phyloP scores from a whole-genome alignment of 2,329 filamentous ascomycete genomes.

The Penicillium paneum region DNA sequence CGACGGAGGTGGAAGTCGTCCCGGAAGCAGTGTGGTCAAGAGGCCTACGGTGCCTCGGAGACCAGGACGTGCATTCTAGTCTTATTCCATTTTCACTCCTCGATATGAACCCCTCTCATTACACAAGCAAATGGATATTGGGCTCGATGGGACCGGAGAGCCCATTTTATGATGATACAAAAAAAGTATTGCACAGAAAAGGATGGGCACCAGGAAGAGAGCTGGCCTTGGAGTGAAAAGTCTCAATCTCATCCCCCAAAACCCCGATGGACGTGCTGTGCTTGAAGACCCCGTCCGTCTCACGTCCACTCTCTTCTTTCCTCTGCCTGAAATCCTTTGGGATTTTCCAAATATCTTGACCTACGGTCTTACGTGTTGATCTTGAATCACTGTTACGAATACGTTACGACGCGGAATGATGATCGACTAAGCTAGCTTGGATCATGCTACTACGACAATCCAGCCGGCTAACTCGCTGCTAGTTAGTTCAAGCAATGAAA shows the following conservation, averaged over 20 bases:
- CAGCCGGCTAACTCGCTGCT: constrained; percentile 14
- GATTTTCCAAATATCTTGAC: constrained; percentile 16
- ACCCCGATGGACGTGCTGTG: constrained; percentile 16
- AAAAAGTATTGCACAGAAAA: too few species aligned
- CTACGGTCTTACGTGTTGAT: constrained; percentile 24
- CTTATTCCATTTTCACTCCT: too few species aligned
- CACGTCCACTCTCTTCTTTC: constrained; percentile 9
- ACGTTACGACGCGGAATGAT: constrained; percentile 27
- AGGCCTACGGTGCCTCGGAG: constrained; percentile 36
- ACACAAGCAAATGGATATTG: too few species aligned
- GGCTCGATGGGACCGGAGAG: too few species aligned
- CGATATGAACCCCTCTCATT: too few species aligned
- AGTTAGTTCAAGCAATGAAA: constrained; percentile 21
- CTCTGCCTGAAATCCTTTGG: constrained; percentile 6
- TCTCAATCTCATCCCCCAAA: constrained; percentile 15
- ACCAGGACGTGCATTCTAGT: constrained; percentile 36
- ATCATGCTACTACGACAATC: constrained; percentile 4
- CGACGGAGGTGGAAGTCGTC: constrained; percentile 11
- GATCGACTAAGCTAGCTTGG: constrained; percentile 8
- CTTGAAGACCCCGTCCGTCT: constrained; percentile 5
- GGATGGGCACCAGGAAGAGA: too few species aligned
- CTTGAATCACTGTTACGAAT: constrained; percentile 27
- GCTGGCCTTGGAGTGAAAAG: too few species aligned
- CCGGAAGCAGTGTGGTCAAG: constrained; percentile 40
- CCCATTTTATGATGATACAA: too few species aligned